A percentile compares a stretch with the other conserved stretches of the same genome.
Conservation (phyloP, 179 eudicot genomes). For the Camellia oleifera region DNA sequence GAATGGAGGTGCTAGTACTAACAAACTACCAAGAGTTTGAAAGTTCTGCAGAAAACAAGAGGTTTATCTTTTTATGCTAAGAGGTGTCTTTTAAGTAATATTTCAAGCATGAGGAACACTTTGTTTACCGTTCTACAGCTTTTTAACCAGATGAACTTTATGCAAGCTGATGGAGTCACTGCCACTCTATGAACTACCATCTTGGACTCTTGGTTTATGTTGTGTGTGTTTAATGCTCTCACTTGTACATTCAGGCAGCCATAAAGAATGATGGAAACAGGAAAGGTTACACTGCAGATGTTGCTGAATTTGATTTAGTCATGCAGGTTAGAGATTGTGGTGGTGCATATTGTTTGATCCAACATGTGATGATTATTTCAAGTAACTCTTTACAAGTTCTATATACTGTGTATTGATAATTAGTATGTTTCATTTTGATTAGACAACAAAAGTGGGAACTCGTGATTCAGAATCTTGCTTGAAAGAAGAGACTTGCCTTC, state of each 20-base stretch:
- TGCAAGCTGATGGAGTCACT: not conserved
- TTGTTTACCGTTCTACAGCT: not conserved
- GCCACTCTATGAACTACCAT: not conserved
- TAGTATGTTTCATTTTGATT: slow-evolving; percentile 11
- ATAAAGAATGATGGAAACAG: slow-evolving; percentile 50
- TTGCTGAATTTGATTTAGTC: slow-evolving; percentile 88
- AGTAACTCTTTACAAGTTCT: not conserved
- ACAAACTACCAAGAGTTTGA: not conserved
- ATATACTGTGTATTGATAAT: not conserved
- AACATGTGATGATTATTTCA: not conserved
- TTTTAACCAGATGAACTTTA: not conserved
- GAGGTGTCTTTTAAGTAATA: not conserved
- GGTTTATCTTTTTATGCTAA: not conserved
- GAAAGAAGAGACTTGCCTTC: slow-evolving; percentile 77
- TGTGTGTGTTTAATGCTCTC: slow-evolving; percentile 13
- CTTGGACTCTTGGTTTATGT: not conserved
- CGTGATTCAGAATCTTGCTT: slow-evolving; percentile 86
- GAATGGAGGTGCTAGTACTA: not conserved
- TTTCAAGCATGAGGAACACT: not conserved
- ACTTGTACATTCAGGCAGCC: slow-evolving; percentile 50
- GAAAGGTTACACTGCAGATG: slow-evolving; percentile 52
- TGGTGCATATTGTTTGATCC: slow-evolving; percentile 2
- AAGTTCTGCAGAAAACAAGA: not conserved
- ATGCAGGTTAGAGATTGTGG: slow-evolving; percentile 76
- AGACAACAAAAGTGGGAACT: slow-evolving; percentile 92